phyloP scores from a whole-genome alignment of 495 filamentous ascomycete species.

The Polyplosphaeria fusca region DNA sequence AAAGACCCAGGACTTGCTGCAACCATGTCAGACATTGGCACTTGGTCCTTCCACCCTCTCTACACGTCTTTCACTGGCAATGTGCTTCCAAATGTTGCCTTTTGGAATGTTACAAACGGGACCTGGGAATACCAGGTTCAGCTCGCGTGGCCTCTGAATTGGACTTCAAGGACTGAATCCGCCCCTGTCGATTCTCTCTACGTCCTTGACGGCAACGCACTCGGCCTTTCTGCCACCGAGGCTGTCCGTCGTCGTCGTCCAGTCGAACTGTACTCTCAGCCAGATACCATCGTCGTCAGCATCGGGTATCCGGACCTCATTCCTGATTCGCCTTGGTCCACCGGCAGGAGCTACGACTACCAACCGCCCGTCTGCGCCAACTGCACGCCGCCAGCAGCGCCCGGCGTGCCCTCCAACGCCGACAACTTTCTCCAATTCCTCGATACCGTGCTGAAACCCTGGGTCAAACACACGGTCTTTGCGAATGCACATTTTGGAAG shows the following conservation, averaged over 20 bases:
- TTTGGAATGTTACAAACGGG: constrained; percentile 17
- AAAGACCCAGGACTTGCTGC: too few species aligned
- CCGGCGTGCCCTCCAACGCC: constrained; percentile 21
- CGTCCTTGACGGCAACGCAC: constrained; percentile 27
- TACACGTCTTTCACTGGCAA: constrained; percentile 6
- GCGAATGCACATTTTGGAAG: constrained; percentile 11
- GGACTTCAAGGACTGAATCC: constrained; percentile 12
- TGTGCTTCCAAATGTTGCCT: constrained; percentile 16
- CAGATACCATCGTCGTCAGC: constrained; percentile 21
- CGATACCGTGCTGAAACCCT: constrained; percentile 12
- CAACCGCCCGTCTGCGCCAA: constrained; percentile 21
- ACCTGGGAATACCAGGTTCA: constrained; percentile 24
- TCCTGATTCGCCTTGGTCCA: constrained; percentile 15
- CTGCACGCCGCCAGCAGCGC: constrained; percentile 5
- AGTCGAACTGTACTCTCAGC: constrained; percentile 15
- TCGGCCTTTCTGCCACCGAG: constrained; percentile 17
- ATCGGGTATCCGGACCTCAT: constrained; percentile 18
- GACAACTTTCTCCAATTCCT: constrained; percentile 23
- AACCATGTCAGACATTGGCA: constrained; percentile 15
- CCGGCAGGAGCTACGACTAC: constrained; percentile 13
- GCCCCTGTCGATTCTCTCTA: constrained; percentile 25
- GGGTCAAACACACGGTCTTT: constrained; percentile 11
- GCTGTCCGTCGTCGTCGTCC: constrained; percentile 26
- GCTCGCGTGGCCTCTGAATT: constrained; percentile 20
- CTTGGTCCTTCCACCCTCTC: constrained; percentile 22